Conservation (phyloP, 2,329 filamentous ascomycete species). For the Fusarium sp. region DNA sequence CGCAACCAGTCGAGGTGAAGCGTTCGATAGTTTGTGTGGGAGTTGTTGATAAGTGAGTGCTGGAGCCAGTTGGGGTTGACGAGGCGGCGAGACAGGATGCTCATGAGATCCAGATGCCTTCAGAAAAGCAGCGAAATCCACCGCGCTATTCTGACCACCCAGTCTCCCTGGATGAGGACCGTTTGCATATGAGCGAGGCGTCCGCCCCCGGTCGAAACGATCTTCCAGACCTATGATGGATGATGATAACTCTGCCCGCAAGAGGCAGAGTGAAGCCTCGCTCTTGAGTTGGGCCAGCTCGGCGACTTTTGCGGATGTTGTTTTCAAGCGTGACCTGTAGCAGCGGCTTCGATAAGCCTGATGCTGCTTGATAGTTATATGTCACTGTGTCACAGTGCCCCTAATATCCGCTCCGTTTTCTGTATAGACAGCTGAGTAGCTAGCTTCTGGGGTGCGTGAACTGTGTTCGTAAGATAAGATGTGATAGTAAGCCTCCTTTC, state of each 20-base stretch:
- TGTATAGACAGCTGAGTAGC: slow-evolving; percentile 4
- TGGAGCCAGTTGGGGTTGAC: slow-evolving; percentile 44
- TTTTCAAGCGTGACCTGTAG: slow-evolving; percentile 27
- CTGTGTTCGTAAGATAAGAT: slow-evolving; percentile 7
- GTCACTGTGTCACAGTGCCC: slow-evolving; percentile 20
- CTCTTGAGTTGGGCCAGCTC: slow-evolving; percentile 60
- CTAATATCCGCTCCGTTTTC: slow-evolving; percentile 9
- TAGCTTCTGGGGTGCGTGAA: slow-evolving; percentile 6
- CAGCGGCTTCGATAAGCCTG: slow-evolving; percentile 40
- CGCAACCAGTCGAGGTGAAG: slow-evolving; percentile 42
- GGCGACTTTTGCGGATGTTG: slow-evolving; percentile 47
- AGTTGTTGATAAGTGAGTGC: slow-evolving; percentile 30
- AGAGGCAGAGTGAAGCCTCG: slow-evolving; percentile 58
- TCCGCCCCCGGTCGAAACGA: slow-evolving; percentile 49
- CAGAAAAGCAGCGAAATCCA: slow-evolving; percentile 95
- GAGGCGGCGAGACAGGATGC: slow-evolving; percentile 66
- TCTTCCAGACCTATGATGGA: slow-evolving; percentile 50
- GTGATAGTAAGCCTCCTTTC: slow-evolving; percentile 8
- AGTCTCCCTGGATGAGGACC: slow-evolving; percentile 46
- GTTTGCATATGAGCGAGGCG: slow-evolving; percentile 49
- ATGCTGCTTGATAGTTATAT: slow-evolving; percentile 36
- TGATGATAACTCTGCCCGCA: slow-evolving; percentile 56
- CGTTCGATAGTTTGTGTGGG: slow-evolving; percentile 42
- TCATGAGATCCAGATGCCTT: slow-evolving; percentile 81
- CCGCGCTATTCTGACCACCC: slow-evolving; percentile 70